Evolutionary conservation across 169 alveolate genomes (phyloP).

Genomic region (Eimeria tenella): DNA sequence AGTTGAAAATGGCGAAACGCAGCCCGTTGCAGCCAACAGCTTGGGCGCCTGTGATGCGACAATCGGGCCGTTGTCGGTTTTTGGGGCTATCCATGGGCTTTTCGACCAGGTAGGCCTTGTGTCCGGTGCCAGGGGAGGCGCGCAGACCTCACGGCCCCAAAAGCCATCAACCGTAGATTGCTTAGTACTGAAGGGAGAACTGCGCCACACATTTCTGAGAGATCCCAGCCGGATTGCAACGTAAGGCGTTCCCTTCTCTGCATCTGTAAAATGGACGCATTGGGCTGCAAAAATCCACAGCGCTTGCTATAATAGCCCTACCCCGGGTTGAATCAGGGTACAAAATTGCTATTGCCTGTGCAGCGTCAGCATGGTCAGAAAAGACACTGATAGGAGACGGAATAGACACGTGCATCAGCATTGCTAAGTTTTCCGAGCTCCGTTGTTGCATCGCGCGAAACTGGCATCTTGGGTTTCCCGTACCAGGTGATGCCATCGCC

Average conservation of each 20-base stretch:
- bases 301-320: slow-evolving; percentile 29
- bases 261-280: slow-evolving; percentile 29
- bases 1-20: background rate
- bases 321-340: slow-evolving; percentile 68
- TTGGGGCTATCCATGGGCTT: background rate
- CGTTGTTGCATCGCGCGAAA: slow-evolving; percentile 18
- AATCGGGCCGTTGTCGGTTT: background rate
- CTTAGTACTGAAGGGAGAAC: slow-evolving; percentile 66
- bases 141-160: slow-evolving; percentile 53
- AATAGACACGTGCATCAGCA: slow-evolving; percentile 64
- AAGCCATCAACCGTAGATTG: slow-evolving; percentile 6
- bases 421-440: slow-evolving; percentile 44
- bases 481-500: slow-evolving; percentile 7
- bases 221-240: slow-evolving; percentile 69
- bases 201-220: slow-evolving; percentile 70
- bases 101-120: background rate
- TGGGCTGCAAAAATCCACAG: slow-evolving; percentile 20
- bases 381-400: slow-evolving; percentile 62
- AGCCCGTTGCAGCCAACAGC: background rate
- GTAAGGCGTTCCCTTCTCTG: slow-evolving; percentile 59
- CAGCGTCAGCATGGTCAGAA: slow-evolving; percentile 58
- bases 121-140: slow-evolving; percentile 51
- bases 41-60: background rate
- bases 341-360: slow-evolving; percentile 69
- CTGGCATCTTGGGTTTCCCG: background rate